A percentile compares a stretch with the other conserved stretches of the same genome.
phyloP scores from a whole-genome alignment of 2,329 filamentous ascomycete species.

The Phialophora verrucosa region DNA sequence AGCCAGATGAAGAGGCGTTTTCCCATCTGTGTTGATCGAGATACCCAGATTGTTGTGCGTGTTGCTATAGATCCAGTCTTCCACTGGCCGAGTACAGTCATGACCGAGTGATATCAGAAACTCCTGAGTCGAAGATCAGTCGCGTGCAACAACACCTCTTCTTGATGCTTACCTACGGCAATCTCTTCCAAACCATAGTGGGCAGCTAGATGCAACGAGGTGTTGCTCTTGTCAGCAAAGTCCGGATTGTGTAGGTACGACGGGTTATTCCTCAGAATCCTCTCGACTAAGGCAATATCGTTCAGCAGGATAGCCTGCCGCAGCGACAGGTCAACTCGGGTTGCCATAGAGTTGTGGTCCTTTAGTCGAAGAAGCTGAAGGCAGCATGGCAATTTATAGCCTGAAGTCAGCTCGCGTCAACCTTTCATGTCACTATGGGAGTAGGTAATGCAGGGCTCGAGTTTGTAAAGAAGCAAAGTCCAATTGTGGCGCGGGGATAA shows the following conservation, averaged over 20 bases:
- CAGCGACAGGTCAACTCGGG: slow-evolving; percentile 31
- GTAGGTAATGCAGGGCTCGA: neutral
- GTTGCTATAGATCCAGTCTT: slow-evolving; percentile 41
- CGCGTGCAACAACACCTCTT: neutral
- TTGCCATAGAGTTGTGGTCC: slow-evolving; percentile 16
- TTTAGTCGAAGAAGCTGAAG: neutral
- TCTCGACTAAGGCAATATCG: slow-evolving; percentile 73
- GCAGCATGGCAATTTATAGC: slow-evolving; percentile 7
- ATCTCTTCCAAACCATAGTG: slow-evolving; percentile 73
- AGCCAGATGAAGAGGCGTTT: slow-evolving; percentile 83
- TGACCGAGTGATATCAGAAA: slow-evolving; percentile 76
- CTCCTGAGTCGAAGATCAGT: slow-evolving; percentile 48
- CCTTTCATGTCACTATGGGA: neutral
- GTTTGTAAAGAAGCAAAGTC: neutral
- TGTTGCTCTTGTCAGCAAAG: slow-evolving; percentile 76
- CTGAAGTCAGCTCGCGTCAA: neutral
- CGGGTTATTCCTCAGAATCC: slow-evolving; percentile 77
- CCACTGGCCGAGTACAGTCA: slow-evolving; percentile 57
- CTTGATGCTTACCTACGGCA: slow-evolving; percentile 50
- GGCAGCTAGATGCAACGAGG: slow-evolving; percentile 80
- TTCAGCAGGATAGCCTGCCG: slow-evolving; percentile 78
- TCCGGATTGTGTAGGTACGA: slow-evolving; percentile 79
- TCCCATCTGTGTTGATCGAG: slow-evolving; percentile 76
- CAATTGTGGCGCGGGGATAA: neutral
- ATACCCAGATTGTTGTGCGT: slow-evolving; percentile 55